Percentiles rank a stretch among this genome's conserved stretches.
Evolutionary conservation across 345 rosid species (phyloP).

Genomic region (Aquilaria sinensis): DNA sequence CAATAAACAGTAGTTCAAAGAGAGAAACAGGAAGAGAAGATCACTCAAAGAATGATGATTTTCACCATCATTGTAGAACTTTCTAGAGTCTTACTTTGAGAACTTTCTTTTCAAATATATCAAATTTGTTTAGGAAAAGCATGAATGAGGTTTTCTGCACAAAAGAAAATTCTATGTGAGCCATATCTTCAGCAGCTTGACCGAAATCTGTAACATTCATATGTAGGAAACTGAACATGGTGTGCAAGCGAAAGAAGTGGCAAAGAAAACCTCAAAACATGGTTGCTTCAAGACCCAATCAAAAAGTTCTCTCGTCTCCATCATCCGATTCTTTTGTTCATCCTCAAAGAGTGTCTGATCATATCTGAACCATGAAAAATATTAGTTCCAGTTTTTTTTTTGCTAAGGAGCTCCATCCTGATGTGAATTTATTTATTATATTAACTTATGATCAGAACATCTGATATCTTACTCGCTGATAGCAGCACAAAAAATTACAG

Average conservation of each 20-base stretch:
- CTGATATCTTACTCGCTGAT: conserved; percentile 87
- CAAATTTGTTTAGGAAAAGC: conserved; percentile 95
- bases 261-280: conserved; percentile 74
- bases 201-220: not conserved
- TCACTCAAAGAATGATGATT: conserved; percentile 7
- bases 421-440: too few species aligned
- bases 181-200: not conserved
- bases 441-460: not conserved
- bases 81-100: conserved; percentile 48
- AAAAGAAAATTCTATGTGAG: conserved; percentile 7
- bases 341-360: conserved; percentile 95
- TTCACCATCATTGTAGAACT: not conserved
- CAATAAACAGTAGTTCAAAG: too few species aligned
- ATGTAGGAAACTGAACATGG: not conserved
- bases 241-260: not conserved
- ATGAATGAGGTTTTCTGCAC: conserved; percentile 96
- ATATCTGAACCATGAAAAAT: conserved; percentile 44
- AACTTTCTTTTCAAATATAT: conserved; percentile 94
- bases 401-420: too few species aligned
- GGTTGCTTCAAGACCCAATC: conserved; percentile 99
- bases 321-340: conserved; percentile 85
- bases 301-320: conserved; percentile 88
- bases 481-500: conserved; percentile 96
- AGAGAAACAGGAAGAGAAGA: not conserved
- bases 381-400: not conserved